Percentiles rank a stretch among this genome's conserved stretches.
phyloP scores from a whole-genome alignment of 2,329 filamentous ascomycete genomes.

The Fusarium hainanense region DNA sequence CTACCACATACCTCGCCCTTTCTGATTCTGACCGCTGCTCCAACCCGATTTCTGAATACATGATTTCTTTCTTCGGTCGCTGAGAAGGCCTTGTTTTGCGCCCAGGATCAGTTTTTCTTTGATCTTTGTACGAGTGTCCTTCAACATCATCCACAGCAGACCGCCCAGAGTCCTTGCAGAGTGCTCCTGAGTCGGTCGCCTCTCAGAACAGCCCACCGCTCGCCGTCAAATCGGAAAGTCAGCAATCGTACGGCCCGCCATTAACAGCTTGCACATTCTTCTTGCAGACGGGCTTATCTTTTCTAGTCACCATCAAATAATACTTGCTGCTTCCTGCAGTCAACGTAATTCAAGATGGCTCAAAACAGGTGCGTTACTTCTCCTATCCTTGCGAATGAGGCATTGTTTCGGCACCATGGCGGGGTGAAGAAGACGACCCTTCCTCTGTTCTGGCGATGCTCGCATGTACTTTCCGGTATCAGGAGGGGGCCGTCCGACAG shows the following conservation, averaged over 20 bases:
- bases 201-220: constrained; percentile 27
- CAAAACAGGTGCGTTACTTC: constrained; percentile 48
- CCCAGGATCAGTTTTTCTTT: constrained; percentile 27
- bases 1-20: constrained; percentile 14
- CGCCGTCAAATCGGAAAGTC: constrained; percentile 21
- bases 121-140: constrained; percentile 21
- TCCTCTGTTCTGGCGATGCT: neutral
- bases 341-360: constrained; percentile 47
- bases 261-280: constrained; percentile 12
- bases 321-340: constrained; percentile 20
- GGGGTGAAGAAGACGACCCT: constrained; percentile 25
- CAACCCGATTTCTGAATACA: constrained; percentile 38
- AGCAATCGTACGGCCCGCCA: constrained; percentile 18
- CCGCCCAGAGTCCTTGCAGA: constrained; percentile 35
- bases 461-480: neutral
- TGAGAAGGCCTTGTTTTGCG: constrained; percentile 39
- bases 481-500: neutral
- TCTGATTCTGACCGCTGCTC: constrained; percentile 41
- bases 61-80: constrained; percentile 31
- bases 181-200: constrained; percentile 31
- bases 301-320: constrained; percentile 11
- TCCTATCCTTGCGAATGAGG: constrained; percentile 12
- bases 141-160: constrained; percentile 15
- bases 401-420: constrained; percentile 19
- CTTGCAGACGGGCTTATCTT: constrained; percentile 14